Evolutionary conservation across 345 rosid genomes (phyloP).

Genomic region (Brassica incana): DNA sequence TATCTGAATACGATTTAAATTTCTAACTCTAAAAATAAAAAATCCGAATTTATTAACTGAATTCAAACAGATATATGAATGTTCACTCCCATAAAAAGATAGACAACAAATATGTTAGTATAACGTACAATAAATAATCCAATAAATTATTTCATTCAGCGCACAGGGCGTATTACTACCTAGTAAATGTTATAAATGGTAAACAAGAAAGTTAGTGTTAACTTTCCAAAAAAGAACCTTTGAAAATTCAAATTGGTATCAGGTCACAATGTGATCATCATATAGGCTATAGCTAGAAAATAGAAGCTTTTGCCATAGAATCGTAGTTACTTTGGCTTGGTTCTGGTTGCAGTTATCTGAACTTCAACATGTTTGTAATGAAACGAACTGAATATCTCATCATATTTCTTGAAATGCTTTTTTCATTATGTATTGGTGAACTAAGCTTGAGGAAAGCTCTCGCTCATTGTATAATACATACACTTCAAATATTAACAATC

Average conservation of each 20-base stretch:
- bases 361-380: neutral
- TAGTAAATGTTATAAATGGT: neutral
- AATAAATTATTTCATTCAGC: too few relatives aligned
- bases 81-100: too few relatives aligned
- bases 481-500: constrained; percentile 25
- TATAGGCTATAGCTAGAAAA: neutral
- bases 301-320: neutral
- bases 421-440: neutral
- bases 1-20: too few relatives aligned
- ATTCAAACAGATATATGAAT: too few relatives aligned
- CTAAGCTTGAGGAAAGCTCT: neutral
- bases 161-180: too few relatives aligned
- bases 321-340: neutral
- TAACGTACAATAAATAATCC: too few relatives aligned
- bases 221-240: neutral
- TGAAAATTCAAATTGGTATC: neutral
- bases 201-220: neutral
- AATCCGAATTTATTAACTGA: too few relatives aligned
- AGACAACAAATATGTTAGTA: too few relatives aligned
- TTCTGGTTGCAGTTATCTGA: neutral
- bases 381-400: neutral
- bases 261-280: neutral
- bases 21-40: too few relatives aligned
- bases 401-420: neutral
- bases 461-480: neutral